These are phyloP conservation scores for Aspergillus quadricinctus DNA, from an alignment of 2,329 filamentous ascomycete genomes.

Conservation along the genomic window DNA sequence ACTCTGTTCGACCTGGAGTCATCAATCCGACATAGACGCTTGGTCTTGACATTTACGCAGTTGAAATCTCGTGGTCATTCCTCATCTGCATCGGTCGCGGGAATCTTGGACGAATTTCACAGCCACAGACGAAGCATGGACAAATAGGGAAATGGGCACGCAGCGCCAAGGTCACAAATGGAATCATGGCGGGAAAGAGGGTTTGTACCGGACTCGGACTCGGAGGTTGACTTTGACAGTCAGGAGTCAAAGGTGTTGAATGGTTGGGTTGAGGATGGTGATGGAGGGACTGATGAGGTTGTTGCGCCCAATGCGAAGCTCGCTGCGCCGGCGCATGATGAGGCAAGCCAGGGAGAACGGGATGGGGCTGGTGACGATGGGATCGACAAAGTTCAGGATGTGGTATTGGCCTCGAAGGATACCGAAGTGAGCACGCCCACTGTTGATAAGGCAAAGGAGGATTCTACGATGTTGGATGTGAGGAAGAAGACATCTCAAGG, in stretches of 20 bases:
- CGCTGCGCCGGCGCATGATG: neutral
- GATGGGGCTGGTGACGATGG: neutral
- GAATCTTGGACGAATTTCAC: neutral
- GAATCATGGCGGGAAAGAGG: slow-evolving; percentile 49
- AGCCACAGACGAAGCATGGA: slow-evolving; percentile 17
- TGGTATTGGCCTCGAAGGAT: neutral
- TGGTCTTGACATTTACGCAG: neutral
- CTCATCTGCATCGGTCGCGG: neutral
- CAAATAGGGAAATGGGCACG: slow-evolving; percentile 34
- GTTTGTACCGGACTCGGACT: slow-evolving; percentile 50
- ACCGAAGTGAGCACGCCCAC: neutral
- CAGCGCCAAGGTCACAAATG: slow-evolving; percentile 34
- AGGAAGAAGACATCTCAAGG: neutral
- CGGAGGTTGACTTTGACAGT: slow-evolving; percentile 40
- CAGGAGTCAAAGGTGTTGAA: slow-evolving; percentile 20
- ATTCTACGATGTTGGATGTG: neutral
- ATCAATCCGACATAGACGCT: neutral
- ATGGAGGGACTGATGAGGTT: slow-evolving; percentile 6
- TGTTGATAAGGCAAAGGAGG: neutral
- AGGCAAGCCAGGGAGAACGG: neutral
- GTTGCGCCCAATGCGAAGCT: neutral
- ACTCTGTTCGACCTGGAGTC: neutral
- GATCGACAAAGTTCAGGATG: neutral
- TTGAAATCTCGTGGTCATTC: neutral
- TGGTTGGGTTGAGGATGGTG: slow-evolving; percentile 7